phyloP scores from a whole-genome alignment of 352 stramenopile genomes.

The Globisporangium radiosum region DNA sequence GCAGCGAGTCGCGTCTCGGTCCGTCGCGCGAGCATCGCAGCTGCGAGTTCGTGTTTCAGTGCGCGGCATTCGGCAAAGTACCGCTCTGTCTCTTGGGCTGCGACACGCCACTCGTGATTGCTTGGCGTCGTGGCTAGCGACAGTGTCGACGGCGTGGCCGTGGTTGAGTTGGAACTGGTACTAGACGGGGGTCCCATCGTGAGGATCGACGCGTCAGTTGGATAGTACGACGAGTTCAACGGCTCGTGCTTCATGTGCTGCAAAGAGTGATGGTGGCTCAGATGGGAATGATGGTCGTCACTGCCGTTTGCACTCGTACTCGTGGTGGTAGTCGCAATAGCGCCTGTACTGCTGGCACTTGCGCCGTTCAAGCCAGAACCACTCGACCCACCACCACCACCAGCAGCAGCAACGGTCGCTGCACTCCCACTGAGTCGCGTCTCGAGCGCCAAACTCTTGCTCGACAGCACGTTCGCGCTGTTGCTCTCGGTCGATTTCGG shows the following conservation, averaged over 20 bases:
- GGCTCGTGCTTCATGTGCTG: conserved; percentile 51
- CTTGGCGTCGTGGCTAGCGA: conserved; percentile 2
- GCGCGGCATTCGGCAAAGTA: conserved; percentile 61
- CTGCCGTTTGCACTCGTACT: conserved; percentile 1
- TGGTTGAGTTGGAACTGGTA: not conserved
- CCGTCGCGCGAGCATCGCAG: conserved; percentile 38
- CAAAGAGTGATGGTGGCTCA: conserved; percentile 13
- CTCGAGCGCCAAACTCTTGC: conserved; percentile 63
- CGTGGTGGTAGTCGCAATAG: conserved; percentile 12
- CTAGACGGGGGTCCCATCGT: conserved; percentile 28
- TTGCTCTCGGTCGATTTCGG: conserved; percentile 60
- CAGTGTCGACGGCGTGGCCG: not conserved
- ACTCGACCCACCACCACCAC: not conserved
- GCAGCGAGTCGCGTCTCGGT: conserved; percentile 34
- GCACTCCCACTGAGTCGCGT: conserved; percentile 40
- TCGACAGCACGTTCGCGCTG: conserved; percentile 68
- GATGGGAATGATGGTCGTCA: not conserved
- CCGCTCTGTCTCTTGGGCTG: conserved; percentile 52
- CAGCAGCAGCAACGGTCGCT: not conserved
- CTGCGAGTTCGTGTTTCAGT: conserved; percentile 57
- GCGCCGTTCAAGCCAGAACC: conserved; percentile 12
- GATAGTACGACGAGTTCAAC: conserved; percentile 62
- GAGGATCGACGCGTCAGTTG: conserved; percentile 51
- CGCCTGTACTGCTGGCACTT: conserved; percentile 15
- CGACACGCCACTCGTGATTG: conserved; percentile 33